Evolutionary conservation across 176 grass and related monocot genomes (phyloP), one percentile per base, ranked within the genome.

Genomic region (Avena insularis): DNA sequence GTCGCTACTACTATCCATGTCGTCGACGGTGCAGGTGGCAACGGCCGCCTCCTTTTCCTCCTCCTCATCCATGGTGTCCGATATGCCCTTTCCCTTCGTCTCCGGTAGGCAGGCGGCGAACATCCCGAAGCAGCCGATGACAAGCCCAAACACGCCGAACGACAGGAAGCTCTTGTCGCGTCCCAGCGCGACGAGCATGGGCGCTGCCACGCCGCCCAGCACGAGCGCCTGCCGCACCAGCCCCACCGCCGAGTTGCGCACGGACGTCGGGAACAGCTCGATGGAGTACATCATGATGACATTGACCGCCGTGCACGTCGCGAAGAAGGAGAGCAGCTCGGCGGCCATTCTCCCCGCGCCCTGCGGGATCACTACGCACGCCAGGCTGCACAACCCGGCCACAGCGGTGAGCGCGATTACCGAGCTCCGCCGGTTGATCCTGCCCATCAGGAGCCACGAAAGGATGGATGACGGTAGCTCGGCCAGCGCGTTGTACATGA

Each of bases 1-100:
- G 45, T 61, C 61, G 10, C 12, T 25, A 53, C 82, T 82, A 49
- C 59, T 55, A 31, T 71, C 74, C n/a, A 46, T 55, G 55, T 23
- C 64, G 2, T 53, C 1, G 57, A 10, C 31, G 43, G 79, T 51
- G 74, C 46, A 64, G 9, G 19, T 5, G 63, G 19, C 83, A 9
- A 31, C 74, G 29, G 84, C 12, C 29, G 73, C 83, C 13, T 89
- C 79, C 75, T 98, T 94, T 40, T 43, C 14, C 69, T 95, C 93
- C 84, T 98, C 92, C 86, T 98, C 96, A 46, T 98, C 96, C 91
- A 98, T 90, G 78, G 96, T 98, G 84, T 98, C 96, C 9, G 91
- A 91, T 38, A 95, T 95, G 81, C 29, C 79, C 70, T 75, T 84
- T 8, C 96, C 96, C 61, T 81, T 90, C 2, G 93, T 98, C 90